Base-by-base conservation (phyloP, 176 grass and related monocot genomes). In the Phoenix roebelenii region DNA sequence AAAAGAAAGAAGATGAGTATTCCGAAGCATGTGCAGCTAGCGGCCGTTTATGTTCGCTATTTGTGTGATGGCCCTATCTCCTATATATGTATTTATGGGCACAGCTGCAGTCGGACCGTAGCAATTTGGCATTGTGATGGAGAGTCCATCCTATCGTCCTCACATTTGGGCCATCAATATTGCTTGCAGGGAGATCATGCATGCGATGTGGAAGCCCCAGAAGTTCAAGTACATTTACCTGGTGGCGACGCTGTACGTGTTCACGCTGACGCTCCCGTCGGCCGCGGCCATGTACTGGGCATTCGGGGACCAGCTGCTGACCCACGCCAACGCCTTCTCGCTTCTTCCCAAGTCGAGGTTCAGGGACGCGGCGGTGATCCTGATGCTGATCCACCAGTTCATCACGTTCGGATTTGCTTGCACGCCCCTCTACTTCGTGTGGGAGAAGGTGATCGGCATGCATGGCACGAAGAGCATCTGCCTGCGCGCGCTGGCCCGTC, bases 151-250 rank as follows among this genome's bases (percentile, higher is more conserved):
- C 28, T 6, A 0, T 3, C 0, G 25, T 20, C 20, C 5, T 28
- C 25, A 28, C 5, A 30, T 30, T 5, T 30, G 4, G 6, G 28
- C 5, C 28, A 30, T 30, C 5, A 5, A 30, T 30, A 30, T 30
- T 30, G 28, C 0, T 30, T 30, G 19, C 85, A 89, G 81, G 0
- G 86, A 89, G 77, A 89, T 89, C 81, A 89, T 89, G 86, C 81
- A 89, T 77, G 86, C 86, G 35, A 89, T 89, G 86, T 89, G 86
- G 86, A 89, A 89, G 50, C 86, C 86, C 0, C 81, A 76, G 51
- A 89, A 76, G 86, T 89, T 89, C 81, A 89, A 89, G 71, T 85
- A 85, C 71, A 85, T 89, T 71, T 89, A 89, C 77, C 70, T 89
- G 54, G 51, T 89, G 52, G 86, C 86, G 66, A 89, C 86, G 53